These are phyloP conservation scores for Phaffia australis DNA, from an alignment of 768 basidiomycete genomes.

Conservation along the genomic window DNA sequence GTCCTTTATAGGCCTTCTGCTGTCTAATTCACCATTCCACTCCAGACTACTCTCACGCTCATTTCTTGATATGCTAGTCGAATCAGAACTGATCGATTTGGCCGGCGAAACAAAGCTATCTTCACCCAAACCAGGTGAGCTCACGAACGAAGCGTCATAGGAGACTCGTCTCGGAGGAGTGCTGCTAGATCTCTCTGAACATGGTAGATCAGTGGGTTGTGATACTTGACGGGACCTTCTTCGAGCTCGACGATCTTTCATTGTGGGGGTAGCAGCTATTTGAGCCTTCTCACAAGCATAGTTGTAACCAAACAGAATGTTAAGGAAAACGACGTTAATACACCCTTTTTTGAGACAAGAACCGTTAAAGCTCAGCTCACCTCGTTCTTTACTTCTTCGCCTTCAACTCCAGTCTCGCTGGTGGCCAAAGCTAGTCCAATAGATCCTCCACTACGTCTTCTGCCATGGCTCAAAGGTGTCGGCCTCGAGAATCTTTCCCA, in stretches of 20 bases:
- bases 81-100: neutral
- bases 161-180: slow-evolving; percentile 1
- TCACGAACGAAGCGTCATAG: slow-evolving; percentile 2
- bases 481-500: slow-evolving; percentile 23
- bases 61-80: slow-evolving; percentile 4
- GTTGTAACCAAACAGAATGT: neutral
- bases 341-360: neutral
- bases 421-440: neutral
- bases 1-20: slow-evolving; percentile 8
- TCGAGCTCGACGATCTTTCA: neutral
- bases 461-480: neutral
- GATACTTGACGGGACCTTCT: slow-evolving; percentile 9
- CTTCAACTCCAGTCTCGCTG: slow-evolving; percentile 15
- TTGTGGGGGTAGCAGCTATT: neutral
- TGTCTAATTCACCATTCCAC: neutral
- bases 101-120: slow-evolving; percentile 4
- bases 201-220: slow-evolving; percentile 7
- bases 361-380: neutral
- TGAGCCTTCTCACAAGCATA: neutral
- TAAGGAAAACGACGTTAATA: neutral
- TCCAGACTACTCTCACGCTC: slow-evolving; percentile 1
- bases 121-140: slow-evolving; percentile 10
- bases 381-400: neutral
- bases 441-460: slow-evolving; percentile 9
- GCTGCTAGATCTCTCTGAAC: neutral